Percentiles rank a stretch among this genome's conserved stretches.
phyloP scores from a whole-genome alignment of 1,139 yeast genomes.

The Debaryomyces sp. region DNA sequence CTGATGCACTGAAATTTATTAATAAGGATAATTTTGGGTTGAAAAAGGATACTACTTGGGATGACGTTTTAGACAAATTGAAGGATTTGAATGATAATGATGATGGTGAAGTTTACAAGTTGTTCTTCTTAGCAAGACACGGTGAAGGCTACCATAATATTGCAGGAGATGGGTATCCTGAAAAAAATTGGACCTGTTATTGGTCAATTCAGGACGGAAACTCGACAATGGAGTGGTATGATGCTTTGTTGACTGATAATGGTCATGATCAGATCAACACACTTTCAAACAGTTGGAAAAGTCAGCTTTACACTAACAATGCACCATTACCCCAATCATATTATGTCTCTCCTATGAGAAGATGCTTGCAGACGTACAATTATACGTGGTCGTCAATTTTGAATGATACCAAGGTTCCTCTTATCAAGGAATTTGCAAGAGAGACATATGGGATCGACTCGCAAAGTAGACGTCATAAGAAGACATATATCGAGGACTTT shows the following conservation, averaged over 20 bases:
- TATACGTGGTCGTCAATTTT: constrained; percentile 27
- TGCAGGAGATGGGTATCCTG: constrained; percentile 23
- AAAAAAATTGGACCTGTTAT: constrained; percentile 34
- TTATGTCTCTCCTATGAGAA: constrained; percentile 38
- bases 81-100: constrained; percentile 13
- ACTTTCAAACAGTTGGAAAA: constrained; percentile 22
- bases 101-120: constrained; percentile 21
- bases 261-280: constrained; percentile 26
- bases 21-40: constrained; percentile 20
- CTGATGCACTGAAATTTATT: constrained; percentile 16
- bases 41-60: constrained; percentile 21
- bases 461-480: constrained; percentile 35
- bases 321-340: constrained; percentile 32
- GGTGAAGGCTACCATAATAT: constrained; percentile 46
- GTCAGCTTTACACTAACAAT: constrained; percentile 17
- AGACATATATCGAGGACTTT: constrained; percentile 23
- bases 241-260: constrained; percentile 35
- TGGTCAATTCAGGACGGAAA: constrained; percentile 36
- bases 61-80: constrained; percentile 13
- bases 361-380: constrained; percentile 38
- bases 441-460: constrained; percentile 44
- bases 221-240: constrained; percentile 37
- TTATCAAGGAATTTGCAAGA: constrained; percentile 35
- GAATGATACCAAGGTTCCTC: constrained; percentile 22
- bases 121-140: constrained; percentile 42